Evolutionary conservation across 1,139 yeast genomes (phyloP).

Genomic region (Zygosaccharomyces sapae): DNA sequence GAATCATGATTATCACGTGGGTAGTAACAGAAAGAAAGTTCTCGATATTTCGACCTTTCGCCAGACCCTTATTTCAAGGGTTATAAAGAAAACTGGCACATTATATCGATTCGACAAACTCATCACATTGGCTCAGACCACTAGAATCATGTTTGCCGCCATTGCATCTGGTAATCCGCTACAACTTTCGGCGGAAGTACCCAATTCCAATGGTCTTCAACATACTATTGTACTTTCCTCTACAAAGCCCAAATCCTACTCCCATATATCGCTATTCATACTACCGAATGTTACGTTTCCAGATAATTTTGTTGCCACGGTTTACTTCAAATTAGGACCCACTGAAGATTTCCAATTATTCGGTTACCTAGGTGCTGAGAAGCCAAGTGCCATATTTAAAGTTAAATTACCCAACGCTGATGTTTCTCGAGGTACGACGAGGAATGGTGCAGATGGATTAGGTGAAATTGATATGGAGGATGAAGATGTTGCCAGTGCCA

Average conservation of each 20-base stretch:
- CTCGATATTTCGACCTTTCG: slow-evolving; percentile 4
- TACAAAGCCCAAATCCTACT: slow-evolving; percentile 38
- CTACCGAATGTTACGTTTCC: slow-evolving; percentile 69
- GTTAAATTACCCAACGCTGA: slow-evolving; percentile 46
- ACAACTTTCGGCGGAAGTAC: slow-evolving; percentile 36
- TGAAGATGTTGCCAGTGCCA: slow-evolving; percentile 31
- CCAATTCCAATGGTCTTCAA: slow-evolving; percentile 37
- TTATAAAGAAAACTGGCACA: no score
- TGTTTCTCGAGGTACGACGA: slow-evolving; percentile 20
- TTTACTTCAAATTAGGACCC: slow-evolving; percentile 78
- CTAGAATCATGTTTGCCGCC: slow-evolving; percentile 37
- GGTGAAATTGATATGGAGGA: slow-evolving; percentile 44
- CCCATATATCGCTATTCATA: slow-evolving; percentile 71
- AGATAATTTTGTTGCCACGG: slow-evolving; percentile 69
- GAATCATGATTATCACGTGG: not conserved
- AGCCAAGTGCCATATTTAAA: slow-evolving; percentile 90
- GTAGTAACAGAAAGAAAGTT: not conserved
- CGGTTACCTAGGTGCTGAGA: slow-evolving; percentile 67
- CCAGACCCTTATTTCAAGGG: not conserved
- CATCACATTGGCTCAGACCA: no score
- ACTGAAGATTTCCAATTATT: slow-evolving; percentile 68
- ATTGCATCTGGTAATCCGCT: slow-evolving; percentile 39
- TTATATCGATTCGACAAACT: no score
- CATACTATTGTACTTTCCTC: slow-evolving; percentile 36
- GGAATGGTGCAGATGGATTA: slow-evolving; percentile 27